Base-by-base conservation (phyloP, 108 stramenopile genomes). In the Fistulifera solaris region DNA sequence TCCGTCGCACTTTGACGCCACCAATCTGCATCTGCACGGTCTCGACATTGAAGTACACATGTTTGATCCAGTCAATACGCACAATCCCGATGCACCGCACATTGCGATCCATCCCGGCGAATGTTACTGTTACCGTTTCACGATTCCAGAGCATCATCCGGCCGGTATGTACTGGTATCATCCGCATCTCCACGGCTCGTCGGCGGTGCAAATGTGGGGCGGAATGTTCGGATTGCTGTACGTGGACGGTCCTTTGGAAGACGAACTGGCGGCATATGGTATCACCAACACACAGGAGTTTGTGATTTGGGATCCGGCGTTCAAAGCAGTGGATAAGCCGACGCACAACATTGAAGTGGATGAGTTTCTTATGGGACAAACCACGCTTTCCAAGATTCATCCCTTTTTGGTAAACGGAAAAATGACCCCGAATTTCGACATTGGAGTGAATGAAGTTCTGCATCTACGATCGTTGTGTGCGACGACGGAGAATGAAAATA, bases 151-250 rank as follows among this genome's bases (percentile, higher is more conserved):
- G 0, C 65, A 77, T 43, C 76, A 77, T 62, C 76, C 76, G n/a
- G 40, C 23, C 38, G 76, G 76, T 12, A 28, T 66, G 63, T 77
- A 72, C 28, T 77, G 71, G 71, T 77, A 70, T 31, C 76, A 77
- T 62, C 67, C 71, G 18, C 76, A 77, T 58, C 35, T 68, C 13
- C 76, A 77, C 53, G 76, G 76, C 41, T 58, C 60, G 12, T 41
- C 68, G 5, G 76, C 76, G 0, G 42, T 77, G 10, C 71, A 72
- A 54, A 55, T 70, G 21, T 77, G 76, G 76, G 39, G 64, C 17
- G 71, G 71, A 8, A 69, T 72, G 71, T 52, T 72, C 25, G 76
- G 76, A 18, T 15, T 76, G 0, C 12, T 76, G 0, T 63, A 71
- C 39, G 58, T 76, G 18, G 70, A 71, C 14, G 66, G 59, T 18